phyloP scores from a whole-genome alignment of 2,329 filamentous ascomycete species.

The Paecilomyces formosus region DNA sequence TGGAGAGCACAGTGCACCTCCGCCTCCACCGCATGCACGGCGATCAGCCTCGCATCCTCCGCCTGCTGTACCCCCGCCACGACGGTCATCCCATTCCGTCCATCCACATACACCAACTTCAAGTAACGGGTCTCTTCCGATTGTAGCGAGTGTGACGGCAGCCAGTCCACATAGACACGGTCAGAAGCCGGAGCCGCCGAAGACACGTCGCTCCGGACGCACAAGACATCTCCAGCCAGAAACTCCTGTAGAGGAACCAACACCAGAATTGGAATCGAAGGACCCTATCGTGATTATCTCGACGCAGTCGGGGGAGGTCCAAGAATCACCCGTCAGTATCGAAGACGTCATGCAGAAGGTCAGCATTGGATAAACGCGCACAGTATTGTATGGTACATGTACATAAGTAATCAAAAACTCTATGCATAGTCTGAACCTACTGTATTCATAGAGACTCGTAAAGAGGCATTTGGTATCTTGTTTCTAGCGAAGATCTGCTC shows the following conservation, averaged over 20 bases:
- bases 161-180: conserved; percentile 11
- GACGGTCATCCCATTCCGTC: conserved; percentile 26
- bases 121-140: conserved; percentile 3
- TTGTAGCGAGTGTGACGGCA: conserved; percentile 2
- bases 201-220: conserved; percentile 28
- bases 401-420: not conserved
- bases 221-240: not conserved
- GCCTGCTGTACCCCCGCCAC: conserved; percentile 35
- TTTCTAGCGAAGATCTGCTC: not conserved
- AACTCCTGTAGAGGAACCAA: not conserved
- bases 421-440: not conserved
- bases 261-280: not conserved
- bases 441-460: not conserved
- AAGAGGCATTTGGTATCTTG: not conserved
- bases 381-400: not conserved
- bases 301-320: not conserved
- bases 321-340: conserved; percentile 17
- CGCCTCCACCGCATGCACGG: conserved; percentile 12
- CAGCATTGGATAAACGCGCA: not conserved
- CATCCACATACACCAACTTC: conserved; percentile 8
- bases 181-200: conserved; percentile 32
- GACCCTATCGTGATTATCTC: not conserved
- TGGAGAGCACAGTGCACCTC: not conserved
- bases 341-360: conserved; percentile 28
- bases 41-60: conserved; percentile 28